These are phyloP conservation scores for Sporothrix inflata DNA, from an alignment of 2,329 filamentous ascomycete genomes.

Conservation along the genomic window DNA sequence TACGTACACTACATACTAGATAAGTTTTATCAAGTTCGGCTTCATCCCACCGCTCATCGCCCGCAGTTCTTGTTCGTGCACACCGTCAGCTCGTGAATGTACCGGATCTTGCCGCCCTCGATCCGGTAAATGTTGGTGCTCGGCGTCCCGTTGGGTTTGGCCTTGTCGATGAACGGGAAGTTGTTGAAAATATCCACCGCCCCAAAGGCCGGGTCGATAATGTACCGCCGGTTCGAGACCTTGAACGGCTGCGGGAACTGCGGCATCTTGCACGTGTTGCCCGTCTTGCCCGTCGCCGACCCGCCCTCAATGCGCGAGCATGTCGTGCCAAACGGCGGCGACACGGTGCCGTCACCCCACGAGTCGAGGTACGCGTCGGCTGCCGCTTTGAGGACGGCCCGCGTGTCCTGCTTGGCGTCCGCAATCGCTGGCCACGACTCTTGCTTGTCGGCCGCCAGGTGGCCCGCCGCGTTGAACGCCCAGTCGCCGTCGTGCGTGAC, in stretches of 20 bases:
- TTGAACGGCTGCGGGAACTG: constrained; percentile 31
- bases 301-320: constrained; percentile 34
- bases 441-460: constrained; percentile 27
- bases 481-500: constrained; percentile 32
- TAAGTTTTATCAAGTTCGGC: too few species aligned
- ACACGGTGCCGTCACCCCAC: constrained; percentile 29
- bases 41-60: not conserved
- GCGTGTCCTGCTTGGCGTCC: constrained; percentile 32
- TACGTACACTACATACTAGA: too few species aligned
- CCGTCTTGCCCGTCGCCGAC: constrained; percentile 18
- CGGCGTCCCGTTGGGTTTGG: constrained; percentile 33
- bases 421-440: constrained; percentile 32
- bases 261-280: constrained; percentile 31
- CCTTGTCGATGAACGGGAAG: constrained; percentile 37
- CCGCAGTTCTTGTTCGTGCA: constrained; percentile 33
- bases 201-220: constrained; percentile 33
- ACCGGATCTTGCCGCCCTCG: constrained; percentile 35
- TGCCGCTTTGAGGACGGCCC: constrained; percentile 31
- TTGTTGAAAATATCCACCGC: constrained; percentile 35
- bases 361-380: constrained; percentile 33
- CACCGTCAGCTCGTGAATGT: constrained; percentile 37
- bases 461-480: constrained; percentile 31
- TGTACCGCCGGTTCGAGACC: constrained; percentile 31
- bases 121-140: constrained; percentile 36
- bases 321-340: constrained; percentile 27